Evolutionary conservation across 352 stramenopile genomes (phyloP).

Genomic region (Globisporangium solare): DNA sequence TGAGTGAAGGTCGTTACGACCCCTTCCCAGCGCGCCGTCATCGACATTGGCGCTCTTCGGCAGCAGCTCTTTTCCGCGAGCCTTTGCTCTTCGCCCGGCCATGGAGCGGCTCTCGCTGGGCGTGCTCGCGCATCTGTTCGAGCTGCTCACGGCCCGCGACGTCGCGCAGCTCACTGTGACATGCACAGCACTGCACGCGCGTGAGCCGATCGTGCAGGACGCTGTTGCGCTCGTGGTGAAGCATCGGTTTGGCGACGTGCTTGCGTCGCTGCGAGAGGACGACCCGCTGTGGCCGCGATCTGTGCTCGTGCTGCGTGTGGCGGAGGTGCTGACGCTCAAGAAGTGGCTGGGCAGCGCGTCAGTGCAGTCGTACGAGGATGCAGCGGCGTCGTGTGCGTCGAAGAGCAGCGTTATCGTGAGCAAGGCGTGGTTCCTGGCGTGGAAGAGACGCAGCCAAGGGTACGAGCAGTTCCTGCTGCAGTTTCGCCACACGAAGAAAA

Average conservation of each 20-base stretch:
- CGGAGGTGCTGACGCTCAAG: slow-evolving; percentile 64
- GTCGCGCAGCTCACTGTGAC: slow-evolving; percentile 40
- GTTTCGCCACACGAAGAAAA: slow-evolving; percentile 65
- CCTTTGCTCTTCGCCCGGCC: background rate
- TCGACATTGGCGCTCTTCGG: background rate
- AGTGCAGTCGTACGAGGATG: slow-evolving; percentile 39
- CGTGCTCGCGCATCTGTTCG: slow-evolving; percentile 55
- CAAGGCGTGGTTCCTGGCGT: slow-evolving; percentile 69
- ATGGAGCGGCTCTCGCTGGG: slow-evolving; percentile 64
- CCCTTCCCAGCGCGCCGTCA: background rate
- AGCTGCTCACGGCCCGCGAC: slow-evolving; percentile 54
- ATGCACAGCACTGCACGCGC: slow-evolving; percentile 35
- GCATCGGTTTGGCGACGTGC: slow-evolving; percentile 45
- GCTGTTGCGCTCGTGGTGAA: slow-evolving; percentile 59
- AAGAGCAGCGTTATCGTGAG: slow-evolving; percentile 53
- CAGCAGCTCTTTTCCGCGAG: background rate
- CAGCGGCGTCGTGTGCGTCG: slow-evolving; percentile 17
- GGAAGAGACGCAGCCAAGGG: slow-evolving; percentile 59
- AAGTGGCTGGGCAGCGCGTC: slow-evolving; percentile 32
- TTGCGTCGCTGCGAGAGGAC: slow-evolving; percentile 47
- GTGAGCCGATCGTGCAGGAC: slow-evolving; percentile 31
- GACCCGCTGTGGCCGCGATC: slow-evolving; percentile 56
- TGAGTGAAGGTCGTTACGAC: too few relatives aligned
- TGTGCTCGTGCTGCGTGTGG: slow-evolving; percentile 45
- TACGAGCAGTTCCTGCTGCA: slow-evolving; percentile 77